Evolutionary conservation across 31 red algal genomes (phyloP).

Genomic region (Endocladia muricata): DNA sequence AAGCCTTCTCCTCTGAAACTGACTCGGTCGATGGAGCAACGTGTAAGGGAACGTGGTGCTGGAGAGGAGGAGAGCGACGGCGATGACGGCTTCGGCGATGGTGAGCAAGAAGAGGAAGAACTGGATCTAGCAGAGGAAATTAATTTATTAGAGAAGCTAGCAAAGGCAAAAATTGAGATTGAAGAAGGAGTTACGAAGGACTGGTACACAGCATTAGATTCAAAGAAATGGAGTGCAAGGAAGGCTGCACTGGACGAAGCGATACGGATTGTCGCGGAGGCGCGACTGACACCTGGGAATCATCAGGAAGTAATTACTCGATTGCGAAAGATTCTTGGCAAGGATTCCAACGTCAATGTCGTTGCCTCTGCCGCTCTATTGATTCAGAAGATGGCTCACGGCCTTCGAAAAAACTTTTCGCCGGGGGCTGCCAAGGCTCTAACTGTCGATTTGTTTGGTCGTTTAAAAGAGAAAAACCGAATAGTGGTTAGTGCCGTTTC

Average conservation of each 20-base stretch:
- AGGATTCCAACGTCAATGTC: slow-evolving; percentile 86
- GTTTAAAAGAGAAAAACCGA: slow-evolving; percentile 70
- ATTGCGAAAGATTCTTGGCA: slow-evolving; percentile 66
- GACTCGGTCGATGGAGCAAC: slow-evolving; percentile 63
- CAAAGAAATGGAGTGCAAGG: slow-evolving; percentile 69
- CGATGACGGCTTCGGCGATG: slow-evolving; percentile 46
- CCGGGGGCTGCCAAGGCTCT: slow-evolving; percentile 37
- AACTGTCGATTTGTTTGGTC: slow-evolving; percentile 55
- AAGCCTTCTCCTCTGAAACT: slow-evolving; percentile 42
- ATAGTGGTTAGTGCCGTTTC: slow-evolving; percentile 45
- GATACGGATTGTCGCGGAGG: slow-evolving; percentile 24
- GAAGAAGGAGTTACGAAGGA: slow-evolving; percentile 50
- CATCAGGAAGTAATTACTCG: slow-evolving; percentile 60
- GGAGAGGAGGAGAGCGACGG: not conserved
- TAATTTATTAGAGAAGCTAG: slow-evolving; percentile 47
- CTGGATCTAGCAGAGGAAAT: slow-evolving; percentile 29
- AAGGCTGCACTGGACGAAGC: slow-evolving; percentile 57
- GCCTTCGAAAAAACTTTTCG: slow-evolving; percentile 40
- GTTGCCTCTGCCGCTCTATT: slow-evolving; percentile 50
- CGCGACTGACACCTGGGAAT: slow-evolving; percentile 30
- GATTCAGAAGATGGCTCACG: slow-evolving; percentile 39
- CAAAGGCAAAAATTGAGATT: slow-evolving; percentile 46
- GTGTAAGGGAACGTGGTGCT: slow-evolving; percentile 35
- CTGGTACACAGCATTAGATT: slow-evolving; percentile 64
- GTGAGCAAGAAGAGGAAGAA: slow-evolving; percentile 49